Conservation (phyloP, 2,329 filamentous ascomycete genomes). For the Diaporthe longicolla region DNA sequence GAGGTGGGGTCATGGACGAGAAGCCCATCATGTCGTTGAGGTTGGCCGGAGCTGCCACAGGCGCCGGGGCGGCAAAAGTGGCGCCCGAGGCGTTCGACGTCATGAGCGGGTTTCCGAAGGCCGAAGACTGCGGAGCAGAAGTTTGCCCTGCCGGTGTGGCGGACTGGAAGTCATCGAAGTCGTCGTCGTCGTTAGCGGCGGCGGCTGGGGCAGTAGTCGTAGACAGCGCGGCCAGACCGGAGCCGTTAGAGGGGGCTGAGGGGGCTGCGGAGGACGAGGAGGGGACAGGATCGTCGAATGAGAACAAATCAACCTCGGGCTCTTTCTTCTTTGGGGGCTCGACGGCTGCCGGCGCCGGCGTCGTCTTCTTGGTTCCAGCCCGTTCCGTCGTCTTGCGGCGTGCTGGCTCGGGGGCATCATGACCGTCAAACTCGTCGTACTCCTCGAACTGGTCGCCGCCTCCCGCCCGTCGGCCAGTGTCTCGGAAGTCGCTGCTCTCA, state of each 20-base stretch:
- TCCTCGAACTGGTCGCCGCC: slow-evolving; percentile 87
- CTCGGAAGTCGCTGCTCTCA: slow-evolving; percentile 78
- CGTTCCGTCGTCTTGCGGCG: slow-evolving; percentile 47
- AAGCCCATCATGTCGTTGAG: slow-evolving; percentile 85
- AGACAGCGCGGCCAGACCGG: slow-evolving; percentile 63
- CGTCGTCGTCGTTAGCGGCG: slow-evolving; percentile 81
- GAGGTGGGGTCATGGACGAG: slow-evolving; percentile 83
- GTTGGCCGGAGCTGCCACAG: slow-evolving; percentile 85
- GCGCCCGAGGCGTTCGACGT: slow-evolving; percentile 69
- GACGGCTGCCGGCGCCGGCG: slow-evolving; percentile 51
- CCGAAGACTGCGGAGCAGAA: slow-evolving; percentile 59
- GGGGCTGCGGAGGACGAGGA: slow-evolving; percentile 61
- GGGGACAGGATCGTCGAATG: slow-evolving; percentile 83
- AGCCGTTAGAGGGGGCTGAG: slow-evolving; percentile 61
- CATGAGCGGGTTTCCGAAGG: slow-evolving; percentile 59
- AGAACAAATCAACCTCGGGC: slow-evolving; percentile 93
- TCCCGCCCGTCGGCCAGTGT: slow-evolving; percentile 65
- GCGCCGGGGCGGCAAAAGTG: slow-evolving; percentile 86
- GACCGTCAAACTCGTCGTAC: slow-evolving; percentile 96
- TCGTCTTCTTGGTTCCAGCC: slow-evolving; percentile 71
- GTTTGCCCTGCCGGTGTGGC: slow-evolving; percentile 72
- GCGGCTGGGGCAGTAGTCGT: slow-evolving; percentile 44
- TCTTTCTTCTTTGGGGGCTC: slow-evolving; percentile 85
- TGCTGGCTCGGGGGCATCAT: slow-evolving; percentile 61
- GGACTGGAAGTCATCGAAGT: slow-evolving; percentile 98